Evolutionary conservation across 1,284 basidiomycete genomes (phyloP), one percentile per base, ranked within the genome.

Genomic region (Neolentinus lepideus): DNA sequence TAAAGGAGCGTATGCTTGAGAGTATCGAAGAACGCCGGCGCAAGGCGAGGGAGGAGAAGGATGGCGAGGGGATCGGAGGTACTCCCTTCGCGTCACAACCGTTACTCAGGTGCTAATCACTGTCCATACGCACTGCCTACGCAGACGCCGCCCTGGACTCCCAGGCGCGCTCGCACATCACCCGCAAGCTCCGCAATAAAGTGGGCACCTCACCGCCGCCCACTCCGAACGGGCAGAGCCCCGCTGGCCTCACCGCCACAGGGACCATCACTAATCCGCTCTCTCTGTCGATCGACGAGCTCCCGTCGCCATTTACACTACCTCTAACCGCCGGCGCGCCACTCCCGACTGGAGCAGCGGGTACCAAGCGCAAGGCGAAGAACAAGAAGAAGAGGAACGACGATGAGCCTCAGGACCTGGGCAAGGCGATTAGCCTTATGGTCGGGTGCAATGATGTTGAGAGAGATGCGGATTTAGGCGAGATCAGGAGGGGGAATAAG

Each of bases 221-320:
- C 65, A 66, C 86, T 6, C 79, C 84, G 16, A 22, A 31, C 16
- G 10, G 27, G 6, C 14, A 11, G 31, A 24, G 12, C 21, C 10
- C 51, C 10, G 51, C 26, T 11, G 51, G 26, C 27, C 6, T 52
- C 25, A 22, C 63, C 24, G 71, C 82, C 2, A 78, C 83, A 4
- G 79, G 87, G 56, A 83, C 83, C 0, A 85, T 84, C 0, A 83
- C 84, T 0, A 90, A 90, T 64, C 89, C 88, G 2, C 85, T 89
- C 64, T 90, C 88, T 1, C 80, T 91, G 48, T 78, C 84, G 2
- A 84, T 91, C 43, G 90, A 92, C 61, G 89, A 92, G 64, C 78
- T 92, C 26, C 85, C 88, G 1, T 90, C 89, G 0, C 86, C 87
- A 2, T 92, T 90, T 72, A 86, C 89, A 0, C 74, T 92, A 14